Evolutionary conservation across 257 asterid species (phyloP), one percentile per base, ranked within the genome.

Genomic region (Pogostemon cablin): DNA sequence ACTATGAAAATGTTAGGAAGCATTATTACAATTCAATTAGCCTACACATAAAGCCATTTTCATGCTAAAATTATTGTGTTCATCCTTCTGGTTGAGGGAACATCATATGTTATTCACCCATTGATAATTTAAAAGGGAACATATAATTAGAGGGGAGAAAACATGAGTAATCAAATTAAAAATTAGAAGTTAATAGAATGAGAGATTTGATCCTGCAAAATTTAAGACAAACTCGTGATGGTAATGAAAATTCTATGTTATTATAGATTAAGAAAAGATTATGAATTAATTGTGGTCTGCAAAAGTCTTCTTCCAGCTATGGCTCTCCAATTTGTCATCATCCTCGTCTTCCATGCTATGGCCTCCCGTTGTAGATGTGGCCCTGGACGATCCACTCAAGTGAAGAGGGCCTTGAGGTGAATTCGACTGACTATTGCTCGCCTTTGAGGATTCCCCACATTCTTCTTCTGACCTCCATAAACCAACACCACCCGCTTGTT

Each of bases 381-480:
- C 86, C 75, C 79, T 71, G 0, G 86, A 79, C 2, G 85, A 80
- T 15, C 84, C 86, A 9, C 75, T 52, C 48, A 82, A n/a, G 59
- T 83, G 76, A 4, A 87, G 73, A 3, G 88, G 96, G 40, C 93
- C 86, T 34, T 80, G 80, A 2, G 98, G 95, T 2, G 98, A 91
- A 65, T 82, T 70, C 6, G 87, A 81, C 5, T 76, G 80, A 2
- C 78, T 71, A 43, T 49, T 75, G 65, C 75, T 75, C 4, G n/a
- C 77, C 81, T 67, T 82, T 7, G 87, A 80, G 17, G 80, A 72
- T 37, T 73, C 81, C 0, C 68, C 66, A 9, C 69, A 56, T 39
- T 71, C 72, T 35, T 77, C 89, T 46, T 70, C 57, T 10, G 81
- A 65, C 62, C 56, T 56, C 85, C 83, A 80, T 35, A 75, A 50